Conservation (phyloP, 805 yeast genomes). For the Diddensiella santjacobensis region DNA sequence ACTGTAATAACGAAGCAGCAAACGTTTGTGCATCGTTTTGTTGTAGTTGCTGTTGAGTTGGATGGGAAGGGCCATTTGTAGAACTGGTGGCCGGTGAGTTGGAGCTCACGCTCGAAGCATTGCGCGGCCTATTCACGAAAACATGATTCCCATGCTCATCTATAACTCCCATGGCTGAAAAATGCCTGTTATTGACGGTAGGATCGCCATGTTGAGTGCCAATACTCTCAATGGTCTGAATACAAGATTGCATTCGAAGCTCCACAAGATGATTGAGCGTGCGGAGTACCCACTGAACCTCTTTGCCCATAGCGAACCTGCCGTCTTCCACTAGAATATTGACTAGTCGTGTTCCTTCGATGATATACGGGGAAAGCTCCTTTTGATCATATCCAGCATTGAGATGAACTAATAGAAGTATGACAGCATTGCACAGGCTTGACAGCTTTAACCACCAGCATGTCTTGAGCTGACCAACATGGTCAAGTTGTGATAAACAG, state of each 20-base stretch:
- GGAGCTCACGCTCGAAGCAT: conserved; percentile 6
- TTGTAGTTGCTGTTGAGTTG: conserved; percentile 2
- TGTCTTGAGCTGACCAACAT: conserved; percentile 21
- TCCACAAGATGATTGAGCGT: conserved; percentile 50
- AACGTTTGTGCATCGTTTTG: neutral
- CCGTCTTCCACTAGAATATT: conserved; percentile 23
- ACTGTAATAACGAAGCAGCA: neutral
- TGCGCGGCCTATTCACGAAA: conserved; percentile 11
- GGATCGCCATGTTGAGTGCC: conserved; percentile 55
- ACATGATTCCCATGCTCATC: conserved; percentile 26
- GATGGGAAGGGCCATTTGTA: neutral
- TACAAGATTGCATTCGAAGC: conserved; percentile 43
- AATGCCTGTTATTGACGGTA: conserved; percentile 46
- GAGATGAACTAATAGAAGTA: conserved; percentile 39
- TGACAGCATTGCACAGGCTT: conserved; percentile 39
- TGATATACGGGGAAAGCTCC: conserved; percentile 15
- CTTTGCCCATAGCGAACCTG: conserved; percentile 46
- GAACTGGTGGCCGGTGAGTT: conserved; percentile 2
- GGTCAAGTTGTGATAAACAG: conserved; percentile 9
- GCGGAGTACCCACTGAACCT: conserved; percentile 60
- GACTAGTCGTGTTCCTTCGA: conserved; percentile 18
- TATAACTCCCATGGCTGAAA: conserved; percentile 44
- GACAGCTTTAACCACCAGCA: conserved; percentile 49
- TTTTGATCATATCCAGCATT: conserved; percentile 38
- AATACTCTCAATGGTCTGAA: conserved; percentile 35